Evolutionary conservation across 352 stramenopile species (phyloP), one percentile per base, ranked within the genome.

Genomic region (Globisporangium uncinulatum): DNA sequence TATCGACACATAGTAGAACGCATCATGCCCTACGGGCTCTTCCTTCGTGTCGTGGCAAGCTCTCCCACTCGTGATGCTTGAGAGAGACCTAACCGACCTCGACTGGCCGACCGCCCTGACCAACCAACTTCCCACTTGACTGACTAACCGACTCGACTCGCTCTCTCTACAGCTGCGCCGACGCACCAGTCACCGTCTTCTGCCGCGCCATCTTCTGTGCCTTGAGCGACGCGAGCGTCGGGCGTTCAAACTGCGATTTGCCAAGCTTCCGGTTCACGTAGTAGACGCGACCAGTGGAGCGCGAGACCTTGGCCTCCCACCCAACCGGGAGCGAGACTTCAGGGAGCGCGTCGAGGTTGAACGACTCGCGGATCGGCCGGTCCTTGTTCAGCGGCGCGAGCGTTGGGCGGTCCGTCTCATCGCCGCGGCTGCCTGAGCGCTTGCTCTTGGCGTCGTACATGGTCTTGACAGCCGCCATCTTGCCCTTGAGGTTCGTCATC

Each of bases 251-350:
- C 72, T 94, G 84, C 11, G 84, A 92, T 62, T 92, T 88, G 61
- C 82, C 79, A 7, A 92, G 73, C 76, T 90, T 89, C 57, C 82
- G 83, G 70, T 94, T 94, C 50, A 92, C 82, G 66, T 94, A 94
- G 72, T 94, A 94, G 56, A 94, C 84, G 45, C 83, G 83, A 15
- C 84, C 84, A 17, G 82, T 94, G 8, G 83, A 92, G 58, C 84
- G 82, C 34, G 79, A 91, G 50, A 94, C 82, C 76, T 94, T 94
- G 61, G 84, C 84, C 58, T 92, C 83, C 84, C 84, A 94, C 32
- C 85, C 83, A 20, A 87, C 74, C 1, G 85, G 85, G 39, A 94
- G 59, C 53, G 85, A 87, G 6, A 89, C 82, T 60, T 94, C 84
- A 3, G 82, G 82, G 52, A 94, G 60, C 45, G 84, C 83, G 41